Evolutionary conservation across 805 yeast species (phyloP).

Genomic region (Teunomyces gatunensis): DNA sequence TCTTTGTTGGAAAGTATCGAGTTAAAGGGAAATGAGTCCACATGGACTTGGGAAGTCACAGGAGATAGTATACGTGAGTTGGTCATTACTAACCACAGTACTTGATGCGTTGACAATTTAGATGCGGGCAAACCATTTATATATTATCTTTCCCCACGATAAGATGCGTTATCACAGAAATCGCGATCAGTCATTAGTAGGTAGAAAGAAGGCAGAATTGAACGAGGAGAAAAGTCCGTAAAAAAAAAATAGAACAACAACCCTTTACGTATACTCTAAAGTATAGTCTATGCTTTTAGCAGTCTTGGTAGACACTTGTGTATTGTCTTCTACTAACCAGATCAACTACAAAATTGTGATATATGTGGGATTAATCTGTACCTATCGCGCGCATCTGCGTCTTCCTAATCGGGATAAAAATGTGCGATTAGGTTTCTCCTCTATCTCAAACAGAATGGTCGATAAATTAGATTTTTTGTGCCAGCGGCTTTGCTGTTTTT

Average conservation of each 20-base stretch:
- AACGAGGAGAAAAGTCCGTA: background rate
- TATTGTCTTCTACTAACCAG: too few species aligned
- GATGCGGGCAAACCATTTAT: background rate
- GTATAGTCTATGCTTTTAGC: too few species aligned
- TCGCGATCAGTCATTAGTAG: background rate
- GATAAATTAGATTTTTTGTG: too few species aligned
- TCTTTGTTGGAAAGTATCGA: conserved; percentile 40
- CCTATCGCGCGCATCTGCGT: background rate
- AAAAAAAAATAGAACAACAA: background rate
- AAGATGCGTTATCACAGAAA: background rate
- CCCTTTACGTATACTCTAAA: too few species aligned
- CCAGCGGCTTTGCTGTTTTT: too few species aligned
- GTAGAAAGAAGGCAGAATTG: background rate
- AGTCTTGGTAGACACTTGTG: too few species aligned
- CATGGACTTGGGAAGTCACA: conserved; percentile 23
- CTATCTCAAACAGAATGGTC: too few species aligned
- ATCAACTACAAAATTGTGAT: too few species aligned
- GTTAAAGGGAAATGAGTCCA: conserved; percentile 36
- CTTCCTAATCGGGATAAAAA: background rate
- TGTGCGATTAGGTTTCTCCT: too few species aligned
- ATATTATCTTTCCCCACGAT: conserved; percentile 2
- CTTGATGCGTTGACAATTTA: background rate
- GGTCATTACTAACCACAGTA: background rate
- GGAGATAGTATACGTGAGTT: conserved; percentile 2
- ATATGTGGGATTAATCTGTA: background rate